Evolutionary conservation across 768 basidiomycete species (phyloP).

Genomic region (Russula ochroleuca): DNA sequence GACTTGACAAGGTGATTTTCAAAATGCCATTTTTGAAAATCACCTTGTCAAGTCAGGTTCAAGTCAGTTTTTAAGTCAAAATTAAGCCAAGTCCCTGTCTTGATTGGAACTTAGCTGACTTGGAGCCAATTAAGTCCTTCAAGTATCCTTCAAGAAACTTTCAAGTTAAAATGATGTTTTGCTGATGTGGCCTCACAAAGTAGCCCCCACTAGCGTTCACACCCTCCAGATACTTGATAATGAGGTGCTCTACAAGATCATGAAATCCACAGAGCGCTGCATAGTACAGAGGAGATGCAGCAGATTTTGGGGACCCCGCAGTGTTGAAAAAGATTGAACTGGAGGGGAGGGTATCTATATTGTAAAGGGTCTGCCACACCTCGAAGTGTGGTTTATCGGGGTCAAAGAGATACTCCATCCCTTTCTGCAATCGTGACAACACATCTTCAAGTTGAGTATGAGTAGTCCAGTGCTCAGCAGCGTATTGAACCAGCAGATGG

Average conservation of each 20-base stretch:
- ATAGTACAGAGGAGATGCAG: background rate
- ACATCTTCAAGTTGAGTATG: background rate
- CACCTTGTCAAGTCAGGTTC: too few relatives aligned
- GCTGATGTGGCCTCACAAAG: background rate
- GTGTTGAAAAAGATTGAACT: too few relatives aligned
- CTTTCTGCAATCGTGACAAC: background rate
- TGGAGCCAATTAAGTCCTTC: too few relatives aligned
- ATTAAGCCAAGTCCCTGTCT: too few relatives aligned
- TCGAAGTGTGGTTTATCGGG: background rate
- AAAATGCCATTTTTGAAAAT: too few relatives aligned
- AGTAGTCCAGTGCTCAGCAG: background rate
- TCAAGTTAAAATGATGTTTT: too few relatives aligned
- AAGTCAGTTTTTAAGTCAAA: too few relatives aligned
- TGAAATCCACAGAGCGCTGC: background rate
- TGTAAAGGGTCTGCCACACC: background rate
- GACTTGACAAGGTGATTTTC: too few relatives aligned
- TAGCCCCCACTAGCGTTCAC: background rate
- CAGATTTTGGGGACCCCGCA: too few relatives aligned
- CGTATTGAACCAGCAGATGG: background rate
- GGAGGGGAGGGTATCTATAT: too few relatives aligned
- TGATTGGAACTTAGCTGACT: too few relatives aligned
- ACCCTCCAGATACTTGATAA: background rate
- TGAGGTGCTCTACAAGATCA: background rate
- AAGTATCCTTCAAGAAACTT: too few relatives aligned
- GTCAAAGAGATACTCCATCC: background rate